Evolutionary conservation across 768 basidiomycete genomes (phyloP).

Genomic region (Tylopilus vinaceipallidus): DNA sequence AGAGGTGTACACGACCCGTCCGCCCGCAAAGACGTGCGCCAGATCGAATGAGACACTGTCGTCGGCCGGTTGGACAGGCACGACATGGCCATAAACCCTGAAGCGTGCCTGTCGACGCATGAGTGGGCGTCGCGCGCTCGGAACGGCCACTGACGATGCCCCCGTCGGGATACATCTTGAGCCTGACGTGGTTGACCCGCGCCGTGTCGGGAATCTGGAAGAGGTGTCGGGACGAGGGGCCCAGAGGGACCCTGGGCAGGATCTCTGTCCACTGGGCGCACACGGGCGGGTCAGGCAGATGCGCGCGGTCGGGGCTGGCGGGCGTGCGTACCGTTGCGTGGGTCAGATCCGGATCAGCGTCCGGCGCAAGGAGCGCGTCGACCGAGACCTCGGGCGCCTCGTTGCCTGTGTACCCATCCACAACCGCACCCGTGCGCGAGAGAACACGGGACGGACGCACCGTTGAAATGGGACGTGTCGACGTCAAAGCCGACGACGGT

Average conservation of each 20-base stretch:
- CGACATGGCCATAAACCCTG: conserved; percentile 82
- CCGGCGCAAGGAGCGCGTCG: conserved; percentile 48
- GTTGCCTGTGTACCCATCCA: conserved; percentile 50
- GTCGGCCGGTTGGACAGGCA: conserved; percentile 56
- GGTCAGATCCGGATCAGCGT: conserved; percentile 40
- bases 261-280: conserved; percentile 84
- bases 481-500: conserved; percentile 82
- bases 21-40: conserved; percentile 89
- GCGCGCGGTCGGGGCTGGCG: too few relatives aligned
- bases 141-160: conserved; percentile 66
- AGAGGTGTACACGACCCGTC: conserved; percentile 77
- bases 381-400: conserved; percentile 85
- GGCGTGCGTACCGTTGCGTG: conserved; percentile 53
- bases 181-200: conserved; percentile 75
- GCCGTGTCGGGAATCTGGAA: conserved; percentile 65
- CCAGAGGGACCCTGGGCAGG: conserved; percentile 71
- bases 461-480: conserved; percentile 94
- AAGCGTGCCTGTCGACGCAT: conserved; percentile 74
- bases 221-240: conserved; percentile 85
- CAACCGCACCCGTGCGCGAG: neutral
- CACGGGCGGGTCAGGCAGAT: too few relatives aligned
- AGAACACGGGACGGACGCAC: conserved; percentile 35
- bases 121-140: conserved; percentile 2
- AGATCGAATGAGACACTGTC: conserved; percentile 65
- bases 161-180: conserved; percentile 96